Conservation (phyloP, 495 filamentous ascomycete genomes). For the Penicillium mononematosum region DNA sequence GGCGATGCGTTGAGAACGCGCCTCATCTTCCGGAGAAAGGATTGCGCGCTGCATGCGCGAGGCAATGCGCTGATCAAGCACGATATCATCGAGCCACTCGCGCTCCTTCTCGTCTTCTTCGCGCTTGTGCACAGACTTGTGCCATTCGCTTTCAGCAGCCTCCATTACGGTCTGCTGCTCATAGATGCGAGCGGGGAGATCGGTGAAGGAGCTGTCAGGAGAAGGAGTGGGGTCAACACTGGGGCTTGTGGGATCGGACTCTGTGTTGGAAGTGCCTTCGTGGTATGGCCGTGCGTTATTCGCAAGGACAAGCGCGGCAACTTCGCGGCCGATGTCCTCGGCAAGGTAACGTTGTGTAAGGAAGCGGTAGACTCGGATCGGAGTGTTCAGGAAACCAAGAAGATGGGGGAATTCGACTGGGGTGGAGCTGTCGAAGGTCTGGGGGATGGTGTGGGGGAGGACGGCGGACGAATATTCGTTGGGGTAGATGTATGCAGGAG, state of each 20-base stretch:
- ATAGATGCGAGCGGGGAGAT: slow-evolving; percentile 29
- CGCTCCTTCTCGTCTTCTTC: slow-evolving; percentile 56
- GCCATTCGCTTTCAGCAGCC: slow-evolving; percentile 84
- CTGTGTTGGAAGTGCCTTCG: slow-evolving; percentile 29
- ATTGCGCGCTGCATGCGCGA: slow-evolving; percentile 79
- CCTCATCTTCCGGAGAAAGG: slow-evolving; percentile 61
- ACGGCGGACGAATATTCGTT: slow-evolving; percentile 62
- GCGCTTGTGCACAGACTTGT: slow-evolving; percentile 71
- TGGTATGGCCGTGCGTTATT: slow-evolving; percentile 50
- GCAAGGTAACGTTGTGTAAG: slow-evolving; percentile 82
- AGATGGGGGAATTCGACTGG: slow-evolving; percentile 82
- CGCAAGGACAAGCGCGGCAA: slow-evolving; percentile 79
- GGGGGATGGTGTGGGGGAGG: slow-evolving; percentile 61
- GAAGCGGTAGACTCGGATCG: slow-evolving; percentile 82
- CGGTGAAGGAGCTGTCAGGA: slow-evolving; percentile 19
- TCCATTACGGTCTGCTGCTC: slow-evolving; percentile 72
- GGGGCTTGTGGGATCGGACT: slow-evolving; percentile 23
- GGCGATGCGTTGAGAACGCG: slow-evolving; percentile 58
- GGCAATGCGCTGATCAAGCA: slow-evolving; percentile 74
- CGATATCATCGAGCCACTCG: slow-evolving; percentile 74
- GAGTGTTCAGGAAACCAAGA: slow-evolving; percentile 90
- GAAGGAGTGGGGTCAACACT: slow-evolving; percentile 37
- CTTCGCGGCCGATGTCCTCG: slow-evolving; percentile 84
- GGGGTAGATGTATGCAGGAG: slow-evolving; percentile 64
- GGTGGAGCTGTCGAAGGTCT: slow-evolving; percentile 61